Evolutionary conservation across 768 basidiomycete species (phyloP).

Genomic region (Piloderma croceum): DNA sequence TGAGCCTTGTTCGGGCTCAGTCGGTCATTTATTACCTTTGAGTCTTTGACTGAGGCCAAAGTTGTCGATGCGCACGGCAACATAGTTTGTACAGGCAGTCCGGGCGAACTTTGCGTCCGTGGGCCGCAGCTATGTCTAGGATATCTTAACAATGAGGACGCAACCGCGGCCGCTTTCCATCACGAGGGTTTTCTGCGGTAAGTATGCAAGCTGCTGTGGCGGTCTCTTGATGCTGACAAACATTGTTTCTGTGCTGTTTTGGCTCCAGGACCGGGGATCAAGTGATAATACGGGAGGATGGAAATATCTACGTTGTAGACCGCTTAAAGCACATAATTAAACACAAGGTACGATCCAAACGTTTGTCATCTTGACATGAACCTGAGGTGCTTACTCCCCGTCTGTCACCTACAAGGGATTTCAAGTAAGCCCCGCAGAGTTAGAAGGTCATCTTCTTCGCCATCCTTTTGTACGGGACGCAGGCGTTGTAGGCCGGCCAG

Average conservation of each 20-base stretch:
- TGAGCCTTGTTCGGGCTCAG: background rate
- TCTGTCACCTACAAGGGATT: constrained; percentile 14
- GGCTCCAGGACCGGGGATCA: constrained; percentile 47
- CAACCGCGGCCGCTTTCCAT: constrained; percentile 4
- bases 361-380: no score
- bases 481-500: constrained; percentile 16
- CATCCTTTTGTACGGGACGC: constrained; percentile 15
- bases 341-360: constrained; percentile 16
- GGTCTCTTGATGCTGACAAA: no score
- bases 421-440: constrained; percentile 20
- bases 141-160: constrained; percentile 6
- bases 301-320: constrained; percentile 5
- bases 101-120: constrained; percentile 11
- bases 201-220: no score
- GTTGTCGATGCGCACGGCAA: constrained; percentile 14
- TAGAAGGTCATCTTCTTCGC: constrained; percentile 16
- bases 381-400: no score
- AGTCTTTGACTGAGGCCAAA: constrained; percentile 10
- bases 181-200: constrained; percentile 11
- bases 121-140: constrained; percentile 6
- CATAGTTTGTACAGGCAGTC: constrained; percentile 9
- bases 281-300: constrained; percentile 1
- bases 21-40: constrained; percentile 10
- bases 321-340: constrained; percentile 6
- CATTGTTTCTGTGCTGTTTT: background rate